Conservation (phyloP, 495 filamentous ascomycete species). For the Aspergillus diversus region DNA sequence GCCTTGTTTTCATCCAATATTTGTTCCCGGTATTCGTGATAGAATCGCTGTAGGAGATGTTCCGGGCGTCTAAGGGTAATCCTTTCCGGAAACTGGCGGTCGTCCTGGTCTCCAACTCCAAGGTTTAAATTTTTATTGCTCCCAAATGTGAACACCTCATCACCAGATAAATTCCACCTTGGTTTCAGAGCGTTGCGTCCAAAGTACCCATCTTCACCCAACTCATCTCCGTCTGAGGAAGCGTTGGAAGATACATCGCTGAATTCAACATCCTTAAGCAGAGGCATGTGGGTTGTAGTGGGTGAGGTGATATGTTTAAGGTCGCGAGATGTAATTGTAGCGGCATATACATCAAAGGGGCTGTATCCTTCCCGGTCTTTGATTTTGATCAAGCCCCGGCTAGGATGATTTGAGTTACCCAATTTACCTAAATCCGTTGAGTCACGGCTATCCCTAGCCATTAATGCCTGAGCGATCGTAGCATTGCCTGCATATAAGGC, state of each 20-base stretch:
- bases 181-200: constrained; percentile 31
- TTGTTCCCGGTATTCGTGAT: constrained; percentile 57
- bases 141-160: constrained; percentile 90
- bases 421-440: constrained; percentile 54
- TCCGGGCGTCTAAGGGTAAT: constrained; percentile 78
- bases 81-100: constrained; percentile 89
- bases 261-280: constrained; percentile 27
- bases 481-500: constrained; percentile 93
- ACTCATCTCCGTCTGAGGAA: constrained; percentile 42
- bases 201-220: constrained; percentile 36
- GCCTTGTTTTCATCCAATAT: constrained; percentile 33
- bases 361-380: constrained; percentile 95
- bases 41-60: constrained; percentile 72
- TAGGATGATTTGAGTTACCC: constrained; percentile 50
- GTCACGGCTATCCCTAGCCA: constrained; percentile 74
- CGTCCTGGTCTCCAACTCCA: constrained; percentile 90
- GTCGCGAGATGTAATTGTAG: constrained; percentile 69
- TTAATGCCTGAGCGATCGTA: constrained; percentile 77
- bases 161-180: constrained; percentile 58
- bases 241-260: constrained; percentile 42
- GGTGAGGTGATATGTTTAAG: constrained; percentile 40
- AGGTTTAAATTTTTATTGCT: constrained; percentile 94
- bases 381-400: constrained; percentile 79
- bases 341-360: constrained; percentile 87
- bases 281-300: constrained; percentile 23